Percentiles rank a stretch among this genome's conserved stretches.
Evolutionary conservation across 2,329 filamentous ascomycete genomes (phyloP).

Genomic region (Trichoderma guizhouense): DNA sequence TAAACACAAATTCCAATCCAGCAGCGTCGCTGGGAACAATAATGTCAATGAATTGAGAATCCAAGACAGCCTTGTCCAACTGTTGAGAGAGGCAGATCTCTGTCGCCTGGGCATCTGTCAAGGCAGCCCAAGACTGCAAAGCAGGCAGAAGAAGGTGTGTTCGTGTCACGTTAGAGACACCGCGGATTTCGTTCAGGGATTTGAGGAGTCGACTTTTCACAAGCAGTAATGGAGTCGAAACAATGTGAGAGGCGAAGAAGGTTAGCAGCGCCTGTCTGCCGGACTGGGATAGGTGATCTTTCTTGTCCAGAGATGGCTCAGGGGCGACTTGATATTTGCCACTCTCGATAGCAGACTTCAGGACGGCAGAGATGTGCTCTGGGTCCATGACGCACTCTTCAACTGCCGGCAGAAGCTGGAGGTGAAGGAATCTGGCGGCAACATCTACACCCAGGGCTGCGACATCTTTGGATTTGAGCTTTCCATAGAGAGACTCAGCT

Average conservation of each 20-base stretch:
- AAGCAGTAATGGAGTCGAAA: conserved; percentile 62
- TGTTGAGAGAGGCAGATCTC: conserved; percentile 40
- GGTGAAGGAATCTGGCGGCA: conserved; percentile 58
- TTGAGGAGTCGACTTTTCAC: conserved; percentile 72
- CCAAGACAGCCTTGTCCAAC: conserved; percentile 40
- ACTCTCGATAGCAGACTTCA: conserved; percentile 45
- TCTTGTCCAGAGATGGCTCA: conserved; percentile 45
- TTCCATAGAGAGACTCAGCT: conserved; percentile 62
- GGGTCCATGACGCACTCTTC: conserved; percentile 85
- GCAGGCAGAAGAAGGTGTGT: conserved; percentile 74
- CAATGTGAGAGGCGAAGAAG: conserved; percentile 71
- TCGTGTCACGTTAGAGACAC: conserved; percentile 65
- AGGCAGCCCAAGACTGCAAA: conserved; percentile 64
- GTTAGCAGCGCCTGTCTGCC: conserved; percentile 62
- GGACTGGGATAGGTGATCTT: conserved; percentile 55
- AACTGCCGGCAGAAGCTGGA: conserved; percentile 67
- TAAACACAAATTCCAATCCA: conserved; percentile 52
- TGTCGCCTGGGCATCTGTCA: conserved; percentile 50
- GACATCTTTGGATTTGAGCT: conserved; percentile 42
- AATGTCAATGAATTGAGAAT: conserved; percentile 47
- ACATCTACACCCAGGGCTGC: conserved; percentile 59
- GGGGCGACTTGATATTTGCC: conserved; percentile 38
- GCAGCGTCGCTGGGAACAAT: conserved; percentile 52
- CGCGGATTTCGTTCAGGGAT: conserved; percentile 68
- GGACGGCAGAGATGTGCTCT: conserved; percentile 62